Percentiles rank a stretch among this genome's conserved stretches.
Conservation (phyloP, 2,329 filamentous ascomycete species). For the Fusarium sp. region DNA sequence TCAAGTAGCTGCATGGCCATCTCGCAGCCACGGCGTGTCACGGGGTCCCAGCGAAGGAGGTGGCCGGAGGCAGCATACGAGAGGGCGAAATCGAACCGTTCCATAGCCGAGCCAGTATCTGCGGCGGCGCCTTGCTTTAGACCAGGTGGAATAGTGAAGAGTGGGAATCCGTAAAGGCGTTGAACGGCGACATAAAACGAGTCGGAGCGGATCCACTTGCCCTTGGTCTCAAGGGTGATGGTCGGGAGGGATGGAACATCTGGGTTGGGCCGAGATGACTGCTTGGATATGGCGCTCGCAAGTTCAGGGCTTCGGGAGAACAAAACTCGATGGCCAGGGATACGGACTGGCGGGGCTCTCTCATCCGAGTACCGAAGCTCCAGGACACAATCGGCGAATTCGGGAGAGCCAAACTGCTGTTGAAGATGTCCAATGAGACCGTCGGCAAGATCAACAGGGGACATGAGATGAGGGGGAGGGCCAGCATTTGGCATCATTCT, state of each 20-base stretch:
- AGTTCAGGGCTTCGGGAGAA: slow-evolving; percentile 65
- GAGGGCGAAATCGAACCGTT: slow-evolving; percentile 70
- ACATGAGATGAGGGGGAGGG: slow-evolving; percentile 49
- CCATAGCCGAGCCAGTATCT: slow-evolving; percentile 57
- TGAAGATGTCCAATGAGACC: slow-evolving; percentile 59
- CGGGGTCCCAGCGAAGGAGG: slow-evolving; percentile 68
- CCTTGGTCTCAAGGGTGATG: slow-evolving; percentile 63
- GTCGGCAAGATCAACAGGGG: slow-evolving; percentile 53
- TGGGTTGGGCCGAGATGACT: slow-evolving; percentile 51
- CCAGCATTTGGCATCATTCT: slow-evolving; percentile 54
- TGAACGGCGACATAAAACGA: slow-evolving; percentile 72
- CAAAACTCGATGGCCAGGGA: slow-evolving; percentile 70
- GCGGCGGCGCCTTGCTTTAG: slow-evolving; percentile 52
- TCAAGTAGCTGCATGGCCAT: slow-evolving; percentile 71
- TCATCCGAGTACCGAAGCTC: slow-evolving; percentile 63
- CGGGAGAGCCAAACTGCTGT: slow-evolving; percentile 52
- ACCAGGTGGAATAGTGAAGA: slow-evolving; percentile 58
- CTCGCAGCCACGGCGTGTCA: slow-evolving; percentile 72
- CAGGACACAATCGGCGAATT: slow-evolving; percentile 62
- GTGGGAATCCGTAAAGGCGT: slow-evolving; percentile 69
- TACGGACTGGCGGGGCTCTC: slow-evolving; percentile 57
- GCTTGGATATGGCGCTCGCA: slow-evolving; percentile 46
- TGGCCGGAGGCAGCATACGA: slow-evolving; percentile 77
- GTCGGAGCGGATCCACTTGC: slow-evolving; percentile 69
- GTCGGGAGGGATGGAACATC: slow-evolving; percentile 47